Evolutionary conservation across 140 eudicot species (phyloP).

Genomic region (Ambrosia hybrid): DNA sequence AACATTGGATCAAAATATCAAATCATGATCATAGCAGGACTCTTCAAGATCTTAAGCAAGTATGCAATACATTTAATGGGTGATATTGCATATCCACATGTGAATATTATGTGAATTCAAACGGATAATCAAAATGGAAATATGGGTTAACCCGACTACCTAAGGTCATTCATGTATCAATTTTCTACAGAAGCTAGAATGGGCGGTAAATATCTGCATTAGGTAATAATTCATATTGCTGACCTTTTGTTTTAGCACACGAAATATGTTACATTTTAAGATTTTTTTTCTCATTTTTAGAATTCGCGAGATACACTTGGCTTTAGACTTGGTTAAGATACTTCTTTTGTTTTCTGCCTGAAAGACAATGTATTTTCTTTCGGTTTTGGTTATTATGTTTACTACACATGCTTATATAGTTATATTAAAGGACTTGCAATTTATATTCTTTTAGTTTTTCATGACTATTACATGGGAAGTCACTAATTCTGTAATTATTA

Average conservation of each 20-base stretch:
- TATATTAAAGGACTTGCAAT: not conserved
- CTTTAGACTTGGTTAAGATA: too few species aligned
- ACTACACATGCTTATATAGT: constrained; percentile 3
- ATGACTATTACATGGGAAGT: not conserved
- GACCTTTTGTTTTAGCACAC: not conserved
- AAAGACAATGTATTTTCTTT: not conserved
- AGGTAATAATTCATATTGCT: not conserved
- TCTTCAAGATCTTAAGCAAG: constrained; percentile 26
- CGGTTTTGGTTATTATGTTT: not conserved
- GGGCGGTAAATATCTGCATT: too few species aligned
- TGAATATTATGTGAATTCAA: not conserved
- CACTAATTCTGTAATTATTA: not conserved
- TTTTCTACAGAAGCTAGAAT: not conserved
- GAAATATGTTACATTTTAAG: not conserved
- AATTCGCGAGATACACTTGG: not conserved
- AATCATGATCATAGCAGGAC: constrained; percentile 16
- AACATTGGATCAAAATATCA: not conserved
- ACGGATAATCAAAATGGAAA: not conserved
- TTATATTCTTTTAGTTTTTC: not conserved
- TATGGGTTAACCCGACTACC: too few species aligned
- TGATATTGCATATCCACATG: not conserved
- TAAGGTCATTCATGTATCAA: constrained; percentile 11
- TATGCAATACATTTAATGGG: not conserved
- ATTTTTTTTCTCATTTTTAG: not conserved
- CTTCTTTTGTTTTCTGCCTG: not conserved